Percentiles rank a stretch among this genome's conserved stretches.
Evolutionary conservation across 2,329 filamentous ascomycete genomes (phyloP).

Genomic region (Colletotrichum sp.): DNA sequence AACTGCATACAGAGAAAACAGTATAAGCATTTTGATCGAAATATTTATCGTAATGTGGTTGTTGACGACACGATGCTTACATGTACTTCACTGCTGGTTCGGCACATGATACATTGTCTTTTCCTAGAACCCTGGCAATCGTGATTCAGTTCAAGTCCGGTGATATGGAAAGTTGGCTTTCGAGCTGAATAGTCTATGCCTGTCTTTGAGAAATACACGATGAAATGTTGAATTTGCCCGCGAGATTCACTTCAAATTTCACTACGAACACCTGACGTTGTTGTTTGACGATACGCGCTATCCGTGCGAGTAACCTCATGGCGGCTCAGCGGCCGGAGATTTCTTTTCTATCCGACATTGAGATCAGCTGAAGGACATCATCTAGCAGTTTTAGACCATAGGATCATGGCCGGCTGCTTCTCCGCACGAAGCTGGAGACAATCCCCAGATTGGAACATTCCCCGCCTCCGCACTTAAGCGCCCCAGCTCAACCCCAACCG

Average conservation of each 20-base stretch:
- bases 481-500: neutral
- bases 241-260: neutral
- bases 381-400: neutral
- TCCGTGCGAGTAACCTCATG: neutral
- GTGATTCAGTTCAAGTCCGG: neutral
- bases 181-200: rapidly evolving
- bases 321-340: neutral
- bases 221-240: neutral
- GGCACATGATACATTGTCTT: neutral
- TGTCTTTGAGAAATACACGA: neutral
- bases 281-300: neutral
- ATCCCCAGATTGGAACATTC: neutral
- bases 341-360: neutral
- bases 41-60: rapidly evolving
- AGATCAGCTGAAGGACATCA: neutral
- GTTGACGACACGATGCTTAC: neutral
- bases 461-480: conserved; percentile 15
- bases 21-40: rapidly evolving
- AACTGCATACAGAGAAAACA: neutral
- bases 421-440: neutral
- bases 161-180: neutral
- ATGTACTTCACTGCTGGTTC: neutral
- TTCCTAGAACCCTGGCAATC: neutral
- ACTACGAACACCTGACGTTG: neutral
- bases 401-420: neutral